Evolutionary conservation across 768 basidiomycete genomes (phyloP).

Genomic region (Boletellus sp.): DNA sequence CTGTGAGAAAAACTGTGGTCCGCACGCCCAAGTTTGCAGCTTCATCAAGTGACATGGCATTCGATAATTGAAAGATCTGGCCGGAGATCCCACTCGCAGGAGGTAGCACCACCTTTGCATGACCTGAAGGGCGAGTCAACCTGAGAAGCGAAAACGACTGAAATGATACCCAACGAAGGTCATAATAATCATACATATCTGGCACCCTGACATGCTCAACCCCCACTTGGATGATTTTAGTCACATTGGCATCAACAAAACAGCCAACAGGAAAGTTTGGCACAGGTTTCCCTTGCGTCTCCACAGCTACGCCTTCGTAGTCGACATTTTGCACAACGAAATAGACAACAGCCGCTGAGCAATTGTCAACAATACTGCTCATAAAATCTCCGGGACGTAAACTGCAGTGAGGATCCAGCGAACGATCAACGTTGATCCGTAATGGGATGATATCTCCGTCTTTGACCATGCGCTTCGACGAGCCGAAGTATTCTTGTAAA

Average conservation of each 20-base stretch:
- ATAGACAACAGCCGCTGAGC: conserved; percentile 52
- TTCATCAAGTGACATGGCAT: conserved; percentile 54
- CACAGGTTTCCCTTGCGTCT: conserved; percentile 45
- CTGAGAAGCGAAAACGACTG: not conserved
- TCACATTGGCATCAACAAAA: conserved; percentile 70
- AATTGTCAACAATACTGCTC: not conserved
- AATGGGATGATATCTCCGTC: conserved; percentile 72
- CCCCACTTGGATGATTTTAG: conserved; percentile 78
- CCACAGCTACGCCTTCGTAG: conserved; percentile 47
- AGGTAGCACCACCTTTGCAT: not conserved
- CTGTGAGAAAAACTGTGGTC: conserved; percentile 73
- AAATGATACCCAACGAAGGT: conserved; percentile 41
- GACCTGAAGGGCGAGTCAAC: conserved; percentile 21
- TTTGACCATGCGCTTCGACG: conserved; percentile 55
- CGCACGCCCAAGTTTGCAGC: conserved; percentile 60
- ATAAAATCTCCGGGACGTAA: conserved; percentile 7
- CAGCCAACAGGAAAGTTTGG: conserved; percentile 75
- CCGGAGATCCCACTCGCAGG: conserved; percentile 33
- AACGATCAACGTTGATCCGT: conserved; percentile 51
- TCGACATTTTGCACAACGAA: conserved; percentile 81
- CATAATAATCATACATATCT: conserved; percentile 45
- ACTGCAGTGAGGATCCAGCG: conserved; percentile 17
- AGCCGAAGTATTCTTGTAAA: conserved; percentile 61
- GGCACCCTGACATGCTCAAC: conserved; percentile 65
- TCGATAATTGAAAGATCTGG: conserved; percentile 54